Base-by-base conservation (phyloP, 768 basidiomycete species). In the Lactifluus subvellereus region DNA sequence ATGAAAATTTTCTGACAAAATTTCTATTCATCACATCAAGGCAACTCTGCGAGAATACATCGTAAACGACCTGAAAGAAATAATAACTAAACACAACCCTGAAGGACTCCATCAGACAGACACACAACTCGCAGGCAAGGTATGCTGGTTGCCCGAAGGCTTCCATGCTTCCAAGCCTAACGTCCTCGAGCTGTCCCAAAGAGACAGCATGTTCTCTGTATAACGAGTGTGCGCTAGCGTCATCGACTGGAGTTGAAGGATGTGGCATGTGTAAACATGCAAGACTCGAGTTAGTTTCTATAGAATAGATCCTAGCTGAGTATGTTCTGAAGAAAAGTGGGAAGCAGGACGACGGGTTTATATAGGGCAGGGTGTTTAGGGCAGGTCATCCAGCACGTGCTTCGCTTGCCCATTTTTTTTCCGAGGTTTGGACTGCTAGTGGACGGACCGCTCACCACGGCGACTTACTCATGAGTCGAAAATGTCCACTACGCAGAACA, bases 201-300 rank as follows among this genome's bases (percentile, higher is more conserved):
- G 56, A 57, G 62, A 59, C 55, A 70, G 59, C 70, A 69, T 74
- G 76, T 77, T 76, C 76, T 77, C 76, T 68, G 76, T 74, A 68
- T 70, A 69, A 77, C 73, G 76, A 72, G 74, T 62, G 71, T 68
- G 66, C 72, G 74, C 70, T 47, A 54, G 49, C 66, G 70, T 77
- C 76, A 77, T 77, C 76, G 69, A 73, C 72, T 74, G 74, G 76
- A 75, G 71, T 68, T 68, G 72, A 76, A 72, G 73, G 68, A 74
- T 72, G 74, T 71, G 76, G 75, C 76, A 77, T 74, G 74, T 72
- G 71, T 77, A 75, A 76, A 76, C 73, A 74, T 77, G 76, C 76
- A 71, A 77, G 74, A 77, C 76, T 75, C 76, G 72, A 75, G 76
- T 77, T 76, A 76, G 76, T 74, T 74, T 72, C 73, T 74, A 72